phyloP scores from a whole-genome alignment of 2,329 filamentous ascomycete species.

The Hymenoscyphus repandus region DNA sequence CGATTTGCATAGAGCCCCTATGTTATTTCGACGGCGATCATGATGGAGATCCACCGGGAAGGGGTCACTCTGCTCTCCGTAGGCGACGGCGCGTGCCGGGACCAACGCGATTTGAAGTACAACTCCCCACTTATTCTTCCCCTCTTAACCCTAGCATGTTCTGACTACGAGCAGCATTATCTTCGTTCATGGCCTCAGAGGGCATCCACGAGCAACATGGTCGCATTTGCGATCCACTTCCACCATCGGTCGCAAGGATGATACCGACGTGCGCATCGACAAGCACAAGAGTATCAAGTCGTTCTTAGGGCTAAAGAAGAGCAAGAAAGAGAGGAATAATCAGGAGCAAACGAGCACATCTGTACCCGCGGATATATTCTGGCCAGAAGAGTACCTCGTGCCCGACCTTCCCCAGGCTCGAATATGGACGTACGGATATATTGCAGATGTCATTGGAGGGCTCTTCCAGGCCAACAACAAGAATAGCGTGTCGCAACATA shows the following conservation, averaged over 20 bases:
- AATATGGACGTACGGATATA: slow-evolving; percentile 34
- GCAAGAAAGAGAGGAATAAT: background rate
- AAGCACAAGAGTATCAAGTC: too few relatives aligned
- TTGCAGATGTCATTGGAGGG: slow-evolving; percentile 14
- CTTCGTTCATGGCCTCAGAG: slow-evolving; percentile 25
- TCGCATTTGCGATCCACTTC: slow-evolving; percentile 5
- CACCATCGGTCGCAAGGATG: background rate
- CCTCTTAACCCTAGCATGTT: too few relatives aligned
- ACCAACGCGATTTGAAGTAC: too few relatives aligned
- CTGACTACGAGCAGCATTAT: background rate
- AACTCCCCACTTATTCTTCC: too few relatives aligned
- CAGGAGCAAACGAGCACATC: background rate
- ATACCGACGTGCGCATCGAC: too few relatives aligned
- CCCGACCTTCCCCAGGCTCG: slow-evolving; percentile 30
- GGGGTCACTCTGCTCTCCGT: too few relatives aligned
- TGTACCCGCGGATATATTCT: slow-evolving; percentile 14
- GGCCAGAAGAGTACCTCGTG: slow-evolving; percentile 27
- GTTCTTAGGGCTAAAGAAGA: background rate
- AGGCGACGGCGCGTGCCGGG: too few relatives aligned
- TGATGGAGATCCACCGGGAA: too few relatives aligned
- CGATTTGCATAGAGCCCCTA: too few relatives aligned
- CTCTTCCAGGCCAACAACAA: background rate
- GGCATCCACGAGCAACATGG: slow-evolving; percentile 26
- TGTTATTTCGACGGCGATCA: too few relatives aligned
- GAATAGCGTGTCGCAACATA: background rate